Conservation (phyloP, 371 early-diverging fungal genomes). For the Lichtheimia ornata region DNA sequence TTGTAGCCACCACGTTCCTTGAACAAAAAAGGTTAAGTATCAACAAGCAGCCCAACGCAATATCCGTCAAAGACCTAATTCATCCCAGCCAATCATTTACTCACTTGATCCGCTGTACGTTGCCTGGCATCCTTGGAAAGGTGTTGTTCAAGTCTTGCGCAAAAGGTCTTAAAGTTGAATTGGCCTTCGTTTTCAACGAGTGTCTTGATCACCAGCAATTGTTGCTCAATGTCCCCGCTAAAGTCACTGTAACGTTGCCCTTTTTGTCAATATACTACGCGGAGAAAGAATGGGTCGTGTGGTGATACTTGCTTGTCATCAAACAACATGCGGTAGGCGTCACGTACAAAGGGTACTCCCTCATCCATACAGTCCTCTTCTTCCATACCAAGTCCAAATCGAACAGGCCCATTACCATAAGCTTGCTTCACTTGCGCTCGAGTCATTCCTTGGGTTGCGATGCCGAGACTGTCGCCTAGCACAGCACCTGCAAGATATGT, state of each 20-base stretch:
- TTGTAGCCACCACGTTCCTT: constrained; percentile 50
- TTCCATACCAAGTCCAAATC: constrained; percentile 44
- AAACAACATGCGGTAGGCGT: constrained; percentile 35
- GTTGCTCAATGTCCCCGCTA: constrained; percentile 73
- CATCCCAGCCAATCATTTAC: not conserved
- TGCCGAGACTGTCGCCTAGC: constrained; percentile 69
- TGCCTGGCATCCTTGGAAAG: constrained; percentile 4
- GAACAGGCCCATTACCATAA: constrained; percentile 64
- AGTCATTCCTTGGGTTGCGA: constrained; percentile 70
- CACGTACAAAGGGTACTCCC: constrained; percentile 37
- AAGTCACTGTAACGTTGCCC: constrained; percentile 47
- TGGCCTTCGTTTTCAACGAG: constrained; percentile 51
- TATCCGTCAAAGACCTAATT: too few species aligned
- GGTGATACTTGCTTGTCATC: constrained; percentile 43
- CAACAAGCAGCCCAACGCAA: too few species aligned
- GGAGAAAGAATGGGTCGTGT: constrained; percentile 16
- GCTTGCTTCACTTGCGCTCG: constrained; percentile 34
- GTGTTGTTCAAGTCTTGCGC: constrained; percentile 48
- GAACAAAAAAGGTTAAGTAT: not conserved
- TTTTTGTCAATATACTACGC: constrained; percentile 20
- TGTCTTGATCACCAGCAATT: constrained; percentile 56
- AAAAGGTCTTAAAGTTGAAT: constrained; percentile 55
- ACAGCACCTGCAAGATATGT: constrained; percentile 53
- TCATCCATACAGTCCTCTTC: constrained; percentile 35
- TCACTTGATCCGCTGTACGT: constrained; percentile 9